These are phyloP conservation scores for Soucietia sequanensis DNA, from an alignment of 805 yeast genomes.

Conservation along the genomic window DNA sequence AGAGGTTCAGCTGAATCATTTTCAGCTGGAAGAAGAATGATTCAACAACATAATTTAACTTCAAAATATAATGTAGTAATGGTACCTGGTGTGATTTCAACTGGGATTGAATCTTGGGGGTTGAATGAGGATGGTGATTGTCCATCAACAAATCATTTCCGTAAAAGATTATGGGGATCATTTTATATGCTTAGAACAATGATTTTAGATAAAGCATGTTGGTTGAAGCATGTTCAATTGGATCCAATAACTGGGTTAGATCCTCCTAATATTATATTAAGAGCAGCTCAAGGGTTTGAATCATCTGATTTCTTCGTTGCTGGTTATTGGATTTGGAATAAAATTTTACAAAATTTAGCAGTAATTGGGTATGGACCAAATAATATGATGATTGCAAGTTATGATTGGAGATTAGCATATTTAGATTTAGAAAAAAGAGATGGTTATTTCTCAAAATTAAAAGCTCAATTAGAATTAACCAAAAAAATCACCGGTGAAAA, in stretches of 20 bases:
- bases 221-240: constrained; percentile 88
- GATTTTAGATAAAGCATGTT: constrained; percentile 88
- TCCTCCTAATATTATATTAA: constrained; percentile 73
- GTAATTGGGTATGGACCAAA: constrained; percentile 93
- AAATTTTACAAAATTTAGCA: constrained; percentile 88
- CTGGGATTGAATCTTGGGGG: constrained; percentile 95
- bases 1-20: constrained; percentile 75
- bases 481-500: constrained; percentile 57
- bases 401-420: constrained; percentile 95
- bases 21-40: constrained; percentile 75
- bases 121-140: constrained; percentile 73
- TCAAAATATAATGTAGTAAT: constrained; percentile 78
- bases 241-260: constrained; percentile 92
- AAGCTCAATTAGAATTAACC: constrained; percentile 66
- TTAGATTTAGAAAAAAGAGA: constrained; percentile 86
- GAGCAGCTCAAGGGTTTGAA: constrained; percentile 96
- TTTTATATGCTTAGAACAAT: constrained; percentile 91
- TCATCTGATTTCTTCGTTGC: constrained; percentile 96
- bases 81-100: constrained; percentile 95
- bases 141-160: constrained; percentile 78
- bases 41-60: constrained; percentile 46
- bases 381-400: constrained; percentile 86
- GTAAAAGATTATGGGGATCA: constrained; percentile 95
- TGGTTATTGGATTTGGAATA: constrained; percentile 99
- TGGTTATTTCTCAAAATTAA: constrained; percentile 76